Evolutionary conservation across 768 basidiomycete species (phyloP).

Genomic region (Rhodosporidiobolus sp.): DNA sequence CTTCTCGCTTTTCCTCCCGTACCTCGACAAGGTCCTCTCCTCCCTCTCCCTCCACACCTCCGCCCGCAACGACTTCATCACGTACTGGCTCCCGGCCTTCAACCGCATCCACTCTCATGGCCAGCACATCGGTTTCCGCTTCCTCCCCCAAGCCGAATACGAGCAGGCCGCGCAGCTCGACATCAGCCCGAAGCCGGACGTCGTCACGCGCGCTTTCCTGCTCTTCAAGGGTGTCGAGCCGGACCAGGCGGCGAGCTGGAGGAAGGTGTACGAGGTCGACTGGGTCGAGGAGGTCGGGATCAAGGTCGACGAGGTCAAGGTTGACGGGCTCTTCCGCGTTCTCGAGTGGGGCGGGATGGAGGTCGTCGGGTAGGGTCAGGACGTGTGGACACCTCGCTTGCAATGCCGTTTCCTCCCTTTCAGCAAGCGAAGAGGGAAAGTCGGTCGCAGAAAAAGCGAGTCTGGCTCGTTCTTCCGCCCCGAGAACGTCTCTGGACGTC

Average conservation of each 20-base stretch:
- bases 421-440: too few species aligned
- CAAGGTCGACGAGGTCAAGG: background rate
- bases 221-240: constrained; percentile 11
- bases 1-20: constrained; percentile 46
- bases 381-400: too few species aligned
- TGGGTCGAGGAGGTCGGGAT: constrained; percentile 7
- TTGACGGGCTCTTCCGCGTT: constrained; percentile 6
- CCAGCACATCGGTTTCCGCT: constrained; percentile 53
- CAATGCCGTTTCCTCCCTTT: too few species aligned
- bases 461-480: too few species aligned
- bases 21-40: constrained; percentile 49
- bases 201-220: constrained; percentile 43
- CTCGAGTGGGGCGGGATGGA: constrained; percentile 27
- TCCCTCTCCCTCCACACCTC: constrained; percentile 52
- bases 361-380: background rate
- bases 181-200: constrained; percentile 53
- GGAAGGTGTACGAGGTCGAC: constrained; percentile 1
- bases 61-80: constrained; percentile 56
- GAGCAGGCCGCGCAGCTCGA: constrained; percentile 51
- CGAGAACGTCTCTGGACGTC: too few species aligned
- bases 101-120: constrained; percentile 46
- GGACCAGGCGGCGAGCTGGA: background rate
- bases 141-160: constrained; percentile 54
- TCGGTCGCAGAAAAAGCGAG: too few species aligned
- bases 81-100: constrained; percentile 56